Evolutionary conservation across 805 yeast species (phyloP).

Genomic region (Nakazawaea wickerhamii): DNA sequence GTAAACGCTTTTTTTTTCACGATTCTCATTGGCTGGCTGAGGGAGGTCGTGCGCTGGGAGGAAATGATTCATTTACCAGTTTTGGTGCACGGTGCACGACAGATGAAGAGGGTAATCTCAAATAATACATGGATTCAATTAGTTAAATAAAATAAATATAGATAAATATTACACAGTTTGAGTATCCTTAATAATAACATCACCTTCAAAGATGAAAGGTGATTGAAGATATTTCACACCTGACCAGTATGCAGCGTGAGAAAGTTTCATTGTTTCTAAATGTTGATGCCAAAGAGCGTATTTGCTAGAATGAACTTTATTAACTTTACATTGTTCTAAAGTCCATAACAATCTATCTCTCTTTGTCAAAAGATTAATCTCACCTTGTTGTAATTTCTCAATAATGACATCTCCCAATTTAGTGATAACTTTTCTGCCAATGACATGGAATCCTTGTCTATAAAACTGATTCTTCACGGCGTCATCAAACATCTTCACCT

Average conservation of each 20-base stretch:
- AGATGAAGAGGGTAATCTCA: no score
- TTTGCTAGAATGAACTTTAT: not conserved
- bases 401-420: conserved; percentile 2
- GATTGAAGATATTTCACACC: not conserved
- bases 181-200: not conserved
- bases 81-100: not conserved
- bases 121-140: not conserved
- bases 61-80: no score
- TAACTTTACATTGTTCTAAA: conserved; percentile 3
- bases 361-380: conserved; percentile 1
- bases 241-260: not conserved
- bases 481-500: not conserved
- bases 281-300: conserved; percentile 2
- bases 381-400: conserved; percentile 3
- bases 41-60: not conserved
- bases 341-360: conserved; percentile 3
- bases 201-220: not conserved
- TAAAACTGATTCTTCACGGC: not conserved
- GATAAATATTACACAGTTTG: no score
- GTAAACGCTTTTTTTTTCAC: not conserved
- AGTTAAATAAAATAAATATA: not conserved
- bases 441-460: not conserved
- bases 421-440: conserved; percentile 5
- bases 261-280: not conserved
- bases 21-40: conserved; percentile 7